Percentiles rank a stretch among this genome's conserved stretches.
Evolutionary conservation across 2,329 filamentous ascomycete genomes (phyloP).

Genomic region (Pezicula carpinea): DNA sequence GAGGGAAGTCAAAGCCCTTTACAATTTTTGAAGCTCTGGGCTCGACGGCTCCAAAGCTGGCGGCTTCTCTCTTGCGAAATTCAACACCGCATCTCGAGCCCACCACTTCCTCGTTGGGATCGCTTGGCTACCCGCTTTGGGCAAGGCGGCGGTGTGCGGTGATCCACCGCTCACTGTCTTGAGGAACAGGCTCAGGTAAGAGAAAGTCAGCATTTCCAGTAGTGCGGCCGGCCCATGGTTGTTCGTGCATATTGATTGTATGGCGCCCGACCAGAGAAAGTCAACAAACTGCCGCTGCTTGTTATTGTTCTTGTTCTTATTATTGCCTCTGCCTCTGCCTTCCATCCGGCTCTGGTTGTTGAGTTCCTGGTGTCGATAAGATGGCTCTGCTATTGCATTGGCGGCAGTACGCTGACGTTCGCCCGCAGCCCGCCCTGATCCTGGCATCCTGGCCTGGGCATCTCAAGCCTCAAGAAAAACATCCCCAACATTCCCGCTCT

Average conservation of each 20-base stretch:
- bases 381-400: neutral
- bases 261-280: no score
- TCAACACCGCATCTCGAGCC: neutral
- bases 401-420: neutral
- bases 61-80: neutral
- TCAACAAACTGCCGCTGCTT: no score
- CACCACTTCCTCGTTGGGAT: constrained; percentile 1
- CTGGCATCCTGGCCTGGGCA: neutral
- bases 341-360: neutral
- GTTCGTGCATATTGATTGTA: no score
- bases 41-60: no score
- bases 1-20: neutral
- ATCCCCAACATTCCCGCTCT: neutral
- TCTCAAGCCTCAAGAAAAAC: neutral
- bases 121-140: neutral
- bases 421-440: neutral
- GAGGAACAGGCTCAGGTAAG: neutral
- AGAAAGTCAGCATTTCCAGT: no score
- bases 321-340: neutral
- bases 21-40: no score
- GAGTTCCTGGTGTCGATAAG: neutral
- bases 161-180: neutral
- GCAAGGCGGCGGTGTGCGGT: neutral
- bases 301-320: no score
- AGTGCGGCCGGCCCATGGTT: no score